phyloP scores from a whole-genome alignment of 371 early-diverging fungal species.

The Aphelidium insulamus region DNA sequence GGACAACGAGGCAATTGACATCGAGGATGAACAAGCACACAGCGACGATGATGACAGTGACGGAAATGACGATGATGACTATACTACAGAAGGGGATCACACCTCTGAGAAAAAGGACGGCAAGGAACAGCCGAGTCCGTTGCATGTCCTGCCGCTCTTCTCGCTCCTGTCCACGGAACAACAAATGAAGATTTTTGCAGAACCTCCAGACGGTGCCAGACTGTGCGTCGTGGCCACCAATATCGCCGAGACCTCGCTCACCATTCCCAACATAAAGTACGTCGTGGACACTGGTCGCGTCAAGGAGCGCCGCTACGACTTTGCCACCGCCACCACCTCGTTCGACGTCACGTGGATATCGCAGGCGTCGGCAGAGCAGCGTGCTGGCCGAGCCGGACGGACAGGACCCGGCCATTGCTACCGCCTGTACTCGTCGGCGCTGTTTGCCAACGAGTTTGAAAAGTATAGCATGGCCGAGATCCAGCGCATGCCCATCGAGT shows the following conservation, averaged over 20 bases:
- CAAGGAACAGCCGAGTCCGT: slow-evolving; percentile 19
- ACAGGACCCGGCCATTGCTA: slow-evolving; percentile 94
- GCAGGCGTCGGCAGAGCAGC: slow-evolving; percentile 84
- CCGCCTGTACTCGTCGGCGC: slow-evolving; percentile 83
- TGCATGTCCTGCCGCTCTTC: slow-evolving; percentile 77
- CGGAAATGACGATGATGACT: slow-evolving; percentile 25
- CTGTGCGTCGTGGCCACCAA: slow-evolving; percentile 95
- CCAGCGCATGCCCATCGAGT: slow-evolving; percentile 80
- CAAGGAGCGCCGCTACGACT: slow-evolving; percentile 68
- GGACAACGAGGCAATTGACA: too few relatives aligned
- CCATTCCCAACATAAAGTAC: slow-evolving; percentile 90
- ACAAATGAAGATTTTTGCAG: slow-evolving; percentile 70
- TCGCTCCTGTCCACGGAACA: slow-evolving; percentile 70
- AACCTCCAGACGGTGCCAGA: slow-evolving; percentile 68
- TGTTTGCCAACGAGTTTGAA: slow-evolving; percentile 76
- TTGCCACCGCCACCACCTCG: slow-evolving; percentile 58
- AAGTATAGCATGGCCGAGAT: slow-evolving; percentile 82
- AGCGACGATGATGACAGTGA: slow-evolving; percentile 14
- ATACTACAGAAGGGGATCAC: slow-evolving; percentile 10
- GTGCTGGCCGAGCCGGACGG: slow-evolving; percentile 97
- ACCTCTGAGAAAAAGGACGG: too few relatives aligned
- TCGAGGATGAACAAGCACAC: slow-evolving; percentile 8
- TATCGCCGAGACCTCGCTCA: slow-evolving; percentile 97
- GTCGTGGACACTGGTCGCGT: slow-evolving; percentile 94
- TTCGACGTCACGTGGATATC: slow-evolving; percentile 83